Evolutionary conservation across 345 rosid species (phyloP).

Genomic region (Geranium rotundifolium): DNA sequence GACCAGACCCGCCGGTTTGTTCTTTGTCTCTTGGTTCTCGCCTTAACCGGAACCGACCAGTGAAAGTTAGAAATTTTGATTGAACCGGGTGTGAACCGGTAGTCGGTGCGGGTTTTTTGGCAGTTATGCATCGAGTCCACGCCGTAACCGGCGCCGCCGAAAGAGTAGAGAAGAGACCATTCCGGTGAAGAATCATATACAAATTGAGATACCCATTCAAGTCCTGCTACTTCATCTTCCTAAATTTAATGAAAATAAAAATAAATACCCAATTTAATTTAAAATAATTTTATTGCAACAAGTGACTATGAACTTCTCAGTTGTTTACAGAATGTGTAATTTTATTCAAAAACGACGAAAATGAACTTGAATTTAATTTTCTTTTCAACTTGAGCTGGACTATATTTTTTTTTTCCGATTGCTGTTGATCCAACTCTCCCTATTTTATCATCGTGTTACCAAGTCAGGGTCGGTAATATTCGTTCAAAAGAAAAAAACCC

Average conservation of each 20-base stretch:
- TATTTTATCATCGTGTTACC: too few species aligned
- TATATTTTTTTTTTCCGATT: too few species aligned
- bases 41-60: conserved; percentile 22
- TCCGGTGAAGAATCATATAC: conserved; percentile 38
- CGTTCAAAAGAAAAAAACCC: too few species aligned
- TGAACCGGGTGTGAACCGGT: background rate
- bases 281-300: background rate
- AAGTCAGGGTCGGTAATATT: too few species aligned
- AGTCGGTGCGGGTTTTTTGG: background rate
- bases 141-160: background rate
- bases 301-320: too few species aligned
- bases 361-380: too few species aligned
- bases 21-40: conserved; percentile 34
- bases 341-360: too few species aligned
- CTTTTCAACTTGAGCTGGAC: too few species aligned
- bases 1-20: conserved; percentile 22
- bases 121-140: too few species aligned
- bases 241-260: conserved; percentile 2
- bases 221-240: conserved; percentile 35
- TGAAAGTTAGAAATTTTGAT: conserved; percentile 10
- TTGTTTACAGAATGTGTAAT: too few species aligned
- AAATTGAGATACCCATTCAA: conserved; percentile 49
- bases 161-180: conserved; percentile 11
- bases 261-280: too few species aligned
- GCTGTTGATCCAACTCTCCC: too few species aligned